Conservation (phyloP, 805 yeast species). For the Candida tibetensis region DNA sequence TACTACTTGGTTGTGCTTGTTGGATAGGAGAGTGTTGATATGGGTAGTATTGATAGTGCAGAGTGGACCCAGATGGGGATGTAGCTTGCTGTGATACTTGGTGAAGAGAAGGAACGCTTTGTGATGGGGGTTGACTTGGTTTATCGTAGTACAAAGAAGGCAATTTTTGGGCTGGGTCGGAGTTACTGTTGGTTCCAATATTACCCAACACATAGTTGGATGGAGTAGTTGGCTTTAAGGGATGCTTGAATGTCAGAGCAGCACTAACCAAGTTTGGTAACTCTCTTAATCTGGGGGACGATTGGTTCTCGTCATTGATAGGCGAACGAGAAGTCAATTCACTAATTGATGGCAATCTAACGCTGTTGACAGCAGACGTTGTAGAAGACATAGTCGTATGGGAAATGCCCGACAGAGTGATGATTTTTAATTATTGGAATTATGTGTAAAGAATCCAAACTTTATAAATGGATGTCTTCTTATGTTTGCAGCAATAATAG, state of each 20-base stretch:
- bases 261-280: conserved; percentile 6
- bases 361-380: conserved; percentile 2
- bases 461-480: too few species aligned
- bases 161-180: conserved; percentile 5
- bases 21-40: conserved; percentile 7
- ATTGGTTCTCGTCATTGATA: conserved; percentile 6
- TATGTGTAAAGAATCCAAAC: too few species aligned
- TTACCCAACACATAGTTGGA: conserved; percentile 11
- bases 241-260: conserved; percentile 4
- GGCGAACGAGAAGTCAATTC: conserved; percentile 13
- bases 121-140: neutral
- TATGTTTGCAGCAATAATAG: too few species aligned
- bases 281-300: conserved; percentile 6
- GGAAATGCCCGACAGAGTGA: too few species aligned
- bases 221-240: conserved; percentile 5
- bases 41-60: conserved; percentile 12
- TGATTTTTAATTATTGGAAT: too few species aligned
- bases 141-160: conserved; percentile 6
- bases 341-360: conserved; percentile 14
- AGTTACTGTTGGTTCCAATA: conserved; percentile 2
- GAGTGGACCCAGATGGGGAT: conserved; percentile 8
- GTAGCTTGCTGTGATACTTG: conserved; percentile 2
- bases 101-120: conserved; percentile 6
- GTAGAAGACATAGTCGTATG: conserved; percentile 4
- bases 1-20: neutral